Evolutionary conservation across 495 filamentous ascomycete genomes (phyloP), one percentile per base, ranked within the genome.

Genomic region (Podospora comata): DNA sequence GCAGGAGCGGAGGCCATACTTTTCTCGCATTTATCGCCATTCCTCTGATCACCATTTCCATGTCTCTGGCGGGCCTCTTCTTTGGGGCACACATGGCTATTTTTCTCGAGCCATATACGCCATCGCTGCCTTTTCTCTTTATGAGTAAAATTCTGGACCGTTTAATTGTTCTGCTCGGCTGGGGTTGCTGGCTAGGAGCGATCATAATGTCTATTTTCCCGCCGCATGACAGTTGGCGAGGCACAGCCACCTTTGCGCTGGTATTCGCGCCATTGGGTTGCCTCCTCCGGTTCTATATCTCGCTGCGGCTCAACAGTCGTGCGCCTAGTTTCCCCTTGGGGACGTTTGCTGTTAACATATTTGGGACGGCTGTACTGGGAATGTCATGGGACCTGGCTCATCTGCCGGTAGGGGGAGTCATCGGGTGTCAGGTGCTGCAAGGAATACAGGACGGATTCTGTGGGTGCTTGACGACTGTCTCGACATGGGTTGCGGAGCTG

Each of bases 381-480:
- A 85, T 94, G 81, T 86, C 87, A 32, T 92, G 84, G 78, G 90
- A 93, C 73, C 76, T 94, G 63, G 90, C 92, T 76, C 91, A 90
- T 74, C 83, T 78, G 1, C 80, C 64, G 30, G 65, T 78, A 26
- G 87, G 82, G 5, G 81, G 82, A 32, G 78, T 75, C 75, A 84
- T 86, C 44, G 87, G 88, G 28, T 95, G 93, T 74, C 91, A 94
- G 82, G 87, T 96, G 3, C 75, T 96, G 70, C 89, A 92, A 74
- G 94, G 93, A 5, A 79, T 96, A 27, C 85, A 90, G 80, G 94
- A 97, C 81, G 94, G 94, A 61, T 96, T 97, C 72, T 97, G 94
- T 76, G 94, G 94, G 9, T 89, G 90, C 70, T 79, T 92, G 73
- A 97, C 94, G 13, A 98, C 94, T 11, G 87, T 98, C n/a, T 93